These are phyloP conservation scores for Penicillium sp. DNA, from an alignment of 2,329 filamentous ascomycete genomes.

Conservation along the genomic window DNA sequence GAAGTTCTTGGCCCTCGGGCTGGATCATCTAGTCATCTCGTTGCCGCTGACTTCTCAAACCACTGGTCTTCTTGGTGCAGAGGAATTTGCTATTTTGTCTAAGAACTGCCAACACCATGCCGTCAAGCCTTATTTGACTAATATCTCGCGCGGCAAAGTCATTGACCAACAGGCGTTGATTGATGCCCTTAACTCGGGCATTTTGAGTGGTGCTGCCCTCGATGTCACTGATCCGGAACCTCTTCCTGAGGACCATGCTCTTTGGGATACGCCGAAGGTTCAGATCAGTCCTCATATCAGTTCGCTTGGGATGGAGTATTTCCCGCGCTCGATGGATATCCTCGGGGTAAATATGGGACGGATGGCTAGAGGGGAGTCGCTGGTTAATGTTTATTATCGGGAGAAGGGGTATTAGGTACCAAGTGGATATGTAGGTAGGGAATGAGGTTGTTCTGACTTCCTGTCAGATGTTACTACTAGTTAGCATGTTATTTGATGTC, in stretches of 20 bases:
- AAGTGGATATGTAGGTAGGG: not conserved
- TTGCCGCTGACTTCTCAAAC: conserved; percentile 57
- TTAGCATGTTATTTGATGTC: no score
- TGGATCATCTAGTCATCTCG: conserved; percentile 56
- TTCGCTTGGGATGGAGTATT: conserved; percentile 53
- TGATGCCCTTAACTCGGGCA: conserved; percentile 53
- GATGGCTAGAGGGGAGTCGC: conserved; percentile 49
- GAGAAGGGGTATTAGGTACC: conserved; percentile 58
- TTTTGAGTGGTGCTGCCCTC: conserved; percentile 64
- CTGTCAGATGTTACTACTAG: no score
- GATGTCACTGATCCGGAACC: conserved; percentile 81
- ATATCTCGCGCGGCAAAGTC: conserved; percentile 66
- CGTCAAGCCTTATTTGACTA: conserved; percentile 59
- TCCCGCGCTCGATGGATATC: conserved; percentile 55
- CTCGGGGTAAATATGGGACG: conserved; percentile 55
- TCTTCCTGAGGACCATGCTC: conserved; percentile 60
- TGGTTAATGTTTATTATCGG: conserved; percentile 61
- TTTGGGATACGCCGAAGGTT: conserved; percentile 68
- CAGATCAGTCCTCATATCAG: conserved; percentile 67
- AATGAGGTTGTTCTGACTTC: no score
- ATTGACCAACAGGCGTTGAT: conserved; percentile 62
- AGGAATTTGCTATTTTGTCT: conserved; percentile 56
- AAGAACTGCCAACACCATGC: conserved; percentile 24
- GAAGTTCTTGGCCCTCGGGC: conserved; percentile 52
- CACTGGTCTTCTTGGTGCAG: conserved; percentile 51